phyloP scores from a whole-genome alignment of 2,329 filamentous ascomycete species.

The Knoxdaviesia proteae region DNA sequence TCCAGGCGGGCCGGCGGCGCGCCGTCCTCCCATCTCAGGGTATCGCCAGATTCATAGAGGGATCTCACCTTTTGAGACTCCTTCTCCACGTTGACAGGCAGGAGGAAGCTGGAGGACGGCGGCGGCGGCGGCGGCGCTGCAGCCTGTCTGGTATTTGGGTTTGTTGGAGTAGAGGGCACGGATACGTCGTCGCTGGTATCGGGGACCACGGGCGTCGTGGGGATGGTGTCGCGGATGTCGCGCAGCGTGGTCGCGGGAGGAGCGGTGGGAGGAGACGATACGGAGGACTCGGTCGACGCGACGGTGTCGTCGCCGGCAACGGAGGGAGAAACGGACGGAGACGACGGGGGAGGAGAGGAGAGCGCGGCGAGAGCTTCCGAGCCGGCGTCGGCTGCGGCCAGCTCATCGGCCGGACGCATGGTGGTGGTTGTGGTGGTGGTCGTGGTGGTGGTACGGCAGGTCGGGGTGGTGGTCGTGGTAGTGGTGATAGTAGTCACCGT shows the following conservation, averaged over 20 bases:
- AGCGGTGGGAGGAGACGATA: too few species aligned
- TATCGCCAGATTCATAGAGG: slow-evolving; percentile 37
- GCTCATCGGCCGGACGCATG: too few species aligned
- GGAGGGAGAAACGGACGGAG: too few species aligned
- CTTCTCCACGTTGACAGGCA: slow-evolving; percentile 34
- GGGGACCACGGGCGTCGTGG: too few species aligned
- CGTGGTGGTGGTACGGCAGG: neutral
- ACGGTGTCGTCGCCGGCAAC: too few species aligned
- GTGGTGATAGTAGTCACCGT: neutral
- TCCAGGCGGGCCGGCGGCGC: slow-evolving; percentile 22
- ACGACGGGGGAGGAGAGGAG: too few species aligned
- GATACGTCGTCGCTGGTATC: neutral
- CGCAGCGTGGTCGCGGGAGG: too few species aligned
- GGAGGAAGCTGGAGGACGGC: slow-evolving; percentile 27
- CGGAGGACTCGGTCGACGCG: too few species aligned
- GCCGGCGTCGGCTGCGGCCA: too few species aligned
- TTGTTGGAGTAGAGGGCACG: slow-evolving; percentile 7
- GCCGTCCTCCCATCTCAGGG: slow-evolving; percentile 30
- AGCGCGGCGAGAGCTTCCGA: too few species aligned
- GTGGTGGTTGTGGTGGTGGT: neutral
- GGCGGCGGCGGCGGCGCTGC: slow-evolving; percentile 5
- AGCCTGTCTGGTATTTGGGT: slow-evolving; percentile 6
- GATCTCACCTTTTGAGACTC: slow-evolving; percentile 48
- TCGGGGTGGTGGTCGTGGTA: neutral
- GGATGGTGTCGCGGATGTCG: too few species aligned